Evolutionary conservation across 805 yeast genomes (phyloP).

Genomic region (Metschnikowia koreensis): DNA sequence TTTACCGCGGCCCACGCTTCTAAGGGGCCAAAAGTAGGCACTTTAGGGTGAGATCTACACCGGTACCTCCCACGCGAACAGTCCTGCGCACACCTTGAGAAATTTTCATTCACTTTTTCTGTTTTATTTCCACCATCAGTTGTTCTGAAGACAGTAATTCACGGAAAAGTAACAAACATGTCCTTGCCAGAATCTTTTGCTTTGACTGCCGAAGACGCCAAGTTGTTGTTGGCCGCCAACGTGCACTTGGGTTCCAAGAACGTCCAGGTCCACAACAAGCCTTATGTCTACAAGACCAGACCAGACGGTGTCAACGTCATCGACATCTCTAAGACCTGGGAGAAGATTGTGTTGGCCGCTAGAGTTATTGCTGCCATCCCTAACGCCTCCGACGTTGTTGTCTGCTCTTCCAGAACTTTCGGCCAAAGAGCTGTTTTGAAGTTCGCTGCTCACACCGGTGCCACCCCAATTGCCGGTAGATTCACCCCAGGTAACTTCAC

Average conservation of each 20-base stretch:
- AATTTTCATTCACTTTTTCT: constrained; percentile 21
- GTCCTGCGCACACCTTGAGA: constrained; percentile 22
- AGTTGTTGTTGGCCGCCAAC: constrained; percentile 99
- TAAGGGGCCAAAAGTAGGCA: not conserved
- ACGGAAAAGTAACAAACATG: constrained; percentile 42
- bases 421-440: constrained; percentile 99
- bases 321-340: constrained; percentile 99
- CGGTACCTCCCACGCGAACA: constrained; percentile 20
- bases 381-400: constrained; percentile 97
- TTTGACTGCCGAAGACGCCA: constrained; percentile 97
- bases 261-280: constrained; percentile 98
- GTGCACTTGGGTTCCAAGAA: constrained; percentile 99
- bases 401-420: constrained; percentile 97
- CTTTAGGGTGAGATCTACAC: constrained; percentile 2
- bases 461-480: constrained; percentile 99
- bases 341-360: constrained; percentile 98
- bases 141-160: constrained; percentile 18
- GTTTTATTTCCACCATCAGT: constrained; percentile 17
- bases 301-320: constrained; percentile 99
- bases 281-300: constrained; percentile 97
- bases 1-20: not conserved
- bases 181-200: constrained; percentile 86
- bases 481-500: constrained; percentile 99
- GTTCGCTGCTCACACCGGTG: constrained; percentile 99
- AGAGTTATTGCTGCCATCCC: constrained; percentile 99